Base-by-base conservation (phyloP, 2,329 filamentous ascomycete genomes). In the Trichophyton schoenleinii region DNA sequence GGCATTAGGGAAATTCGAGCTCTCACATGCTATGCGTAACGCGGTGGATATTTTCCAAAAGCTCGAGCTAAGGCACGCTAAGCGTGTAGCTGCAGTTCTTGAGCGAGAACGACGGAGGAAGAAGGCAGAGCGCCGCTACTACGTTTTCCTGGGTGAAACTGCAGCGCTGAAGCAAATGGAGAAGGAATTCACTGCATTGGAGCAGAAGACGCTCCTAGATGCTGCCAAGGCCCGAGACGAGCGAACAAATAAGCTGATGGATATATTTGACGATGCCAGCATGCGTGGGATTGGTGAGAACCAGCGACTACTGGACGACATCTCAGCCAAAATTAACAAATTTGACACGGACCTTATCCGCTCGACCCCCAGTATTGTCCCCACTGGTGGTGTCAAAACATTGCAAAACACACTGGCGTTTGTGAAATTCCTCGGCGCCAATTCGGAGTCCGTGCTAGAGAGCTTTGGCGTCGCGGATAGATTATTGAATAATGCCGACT, bases 21-120 rank as follows among this genome's bases (percentile, higher is more conserved):
- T 74, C 52, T 74, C 75, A 6, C 69, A 75, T 59, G 74, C 75
- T 4, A 78, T 80, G 75, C 73, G 71, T 46, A 70, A 72, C n/a
- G 70, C 78, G 15, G 74, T 78, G 25, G 69, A 72, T 1, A 68
- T 82, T 4, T 77, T 81, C 65, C 69, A 70, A 13, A 76, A 76
- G 62, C 73, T 82, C 13, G 79, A 83, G 66, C 68, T 72, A 25
- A 74, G 78, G 1, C 77, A 82, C 64, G 77, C 77, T 15, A 78
- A 78, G 62, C 73, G 80, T 11, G 74, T 78, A 2, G 73, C 78
- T 34, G 75, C 79, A 41, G 75, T 80, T 4, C 68, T 81, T 18
- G 80, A 83, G 64, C 77, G 80, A 46, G 81, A 83, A 66, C 76
- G 75, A 53, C 74, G 80, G 15, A 78, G 81, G 59, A 83, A 82